Conservation (phyloP, 2,329 filamentous ascomycete species). For the Thermomyces lanuginosus region DNA sequence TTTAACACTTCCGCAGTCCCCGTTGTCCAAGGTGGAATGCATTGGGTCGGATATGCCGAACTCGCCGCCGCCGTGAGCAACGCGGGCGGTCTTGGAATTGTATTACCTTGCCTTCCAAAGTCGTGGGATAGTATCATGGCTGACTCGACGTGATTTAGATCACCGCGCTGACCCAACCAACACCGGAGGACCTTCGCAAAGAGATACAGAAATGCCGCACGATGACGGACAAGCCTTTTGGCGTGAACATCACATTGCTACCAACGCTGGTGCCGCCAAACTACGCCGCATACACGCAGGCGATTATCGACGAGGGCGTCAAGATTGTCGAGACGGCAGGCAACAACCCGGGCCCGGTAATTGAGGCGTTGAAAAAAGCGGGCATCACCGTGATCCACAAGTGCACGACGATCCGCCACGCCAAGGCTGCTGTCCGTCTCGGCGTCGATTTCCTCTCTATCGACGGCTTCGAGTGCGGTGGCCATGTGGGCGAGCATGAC, state of each 20-base stretch:
- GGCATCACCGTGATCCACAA: slow-evolving; percentile 79
- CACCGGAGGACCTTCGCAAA: slow-evolving; percentile 76
- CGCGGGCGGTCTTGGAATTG: slow-evolving; percentile 36
- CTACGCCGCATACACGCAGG: slow-evolving; percentile 80
- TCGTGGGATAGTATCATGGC: not conserved
- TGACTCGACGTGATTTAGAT: slow-evolving; percentile 16
- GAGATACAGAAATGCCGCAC: slow-evolving; percentile 78
- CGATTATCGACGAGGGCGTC: slow-evolving; percentile 84
- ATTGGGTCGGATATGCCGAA: slow-evolving; percentile 40
- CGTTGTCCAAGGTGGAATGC: slow-evolving; percentile 37
- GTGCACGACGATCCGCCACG: slow-evolving; percentile 91
- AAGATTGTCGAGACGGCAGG: slow-evolving; percentile 84
- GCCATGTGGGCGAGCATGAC: slow-evolving; percentile 39
- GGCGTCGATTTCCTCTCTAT: slow-evolving; percentile 95
- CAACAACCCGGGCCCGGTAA: slow-evolving; percentile 79
- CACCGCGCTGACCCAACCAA: slow-evolving; percentile 65
- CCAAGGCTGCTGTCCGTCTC: slow-evolving; percentile 76
- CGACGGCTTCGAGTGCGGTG: slow-evolving; percentile 94
- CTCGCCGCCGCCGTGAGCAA: slow-evolving; percentile 39
- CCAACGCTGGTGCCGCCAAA: slow-evolving; percentile 79
- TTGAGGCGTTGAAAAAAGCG: slow-evolving; percentile 68
- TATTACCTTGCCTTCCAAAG: slow-evolving; percentile 16
- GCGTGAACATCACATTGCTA: slow-evolving; percentile 86
- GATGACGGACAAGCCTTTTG: slow-evolving; percentile 53
- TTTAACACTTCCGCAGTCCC: slow-evolving; percentile 21